Conservation (phyloP, 257 asterid species). For the Coffea eugenioides region DNA sequence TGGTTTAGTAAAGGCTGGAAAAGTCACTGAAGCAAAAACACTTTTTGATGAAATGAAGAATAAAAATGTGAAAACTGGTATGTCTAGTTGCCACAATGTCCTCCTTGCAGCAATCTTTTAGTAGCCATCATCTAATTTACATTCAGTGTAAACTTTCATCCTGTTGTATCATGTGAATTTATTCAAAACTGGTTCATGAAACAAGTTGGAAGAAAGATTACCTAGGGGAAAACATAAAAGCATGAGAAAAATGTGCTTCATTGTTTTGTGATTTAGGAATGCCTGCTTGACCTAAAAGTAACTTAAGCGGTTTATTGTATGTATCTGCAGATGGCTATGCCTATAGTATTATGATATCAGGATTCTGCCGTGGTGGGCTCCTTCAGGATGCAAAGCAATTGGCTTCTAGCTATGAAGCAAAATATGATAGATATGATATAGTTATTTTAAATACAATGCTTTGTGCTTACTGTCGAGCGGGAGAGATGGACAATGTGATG, state of each 20-base stretch:
- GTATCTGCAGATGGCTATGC: constrained; percentile 74
- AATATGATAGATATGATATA: constrained; percentile 80
- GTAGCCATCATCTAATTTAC: constrained; percentile 7
- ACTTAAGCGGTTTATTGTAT: constrained; percentile 12
- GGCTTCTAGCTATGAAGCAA: constrained; percentile 75
- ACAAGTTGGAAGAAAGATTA: not conserved
- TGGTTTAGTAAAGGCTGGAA: constrained; percentile 86
- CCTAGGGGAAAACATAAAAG: not conserved
- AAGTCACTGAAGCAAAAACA: constrained; percentile 68
- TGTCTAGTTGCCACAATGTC: constrained; percentile 13
- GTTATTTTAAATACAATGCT: constrained; percentile 90
- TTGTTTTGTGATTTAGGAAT: not conserved
- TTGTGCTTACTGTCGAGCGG: constrained; percentile 85
- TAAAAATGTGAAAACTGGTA: constrained; percentile 78
- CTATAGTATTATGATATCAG: constrained; percentile 94
- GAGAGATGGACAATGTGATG: constrained; percentile 96
- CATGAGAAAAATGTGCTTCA: not conserved
- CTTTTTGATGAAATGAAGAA: constrained; percentile 80
- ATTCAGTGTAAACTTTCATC: not conserved
- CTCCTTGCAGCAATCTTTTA: constrained; percentile 2
- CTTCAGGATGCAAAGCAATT: constrained; percentile 83
- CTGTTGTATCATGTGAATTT: not conserved
- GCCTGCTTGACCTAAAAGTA: constrained; percentile 1
- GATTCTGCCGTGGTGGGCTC: constrained; percentile 72
- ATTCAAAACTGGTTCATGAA: not conserved